Evolutionary conservation across 306 rosid genomes (phyloP).

Genomic region (Psophocarpus tetragonolobus): DNA sequence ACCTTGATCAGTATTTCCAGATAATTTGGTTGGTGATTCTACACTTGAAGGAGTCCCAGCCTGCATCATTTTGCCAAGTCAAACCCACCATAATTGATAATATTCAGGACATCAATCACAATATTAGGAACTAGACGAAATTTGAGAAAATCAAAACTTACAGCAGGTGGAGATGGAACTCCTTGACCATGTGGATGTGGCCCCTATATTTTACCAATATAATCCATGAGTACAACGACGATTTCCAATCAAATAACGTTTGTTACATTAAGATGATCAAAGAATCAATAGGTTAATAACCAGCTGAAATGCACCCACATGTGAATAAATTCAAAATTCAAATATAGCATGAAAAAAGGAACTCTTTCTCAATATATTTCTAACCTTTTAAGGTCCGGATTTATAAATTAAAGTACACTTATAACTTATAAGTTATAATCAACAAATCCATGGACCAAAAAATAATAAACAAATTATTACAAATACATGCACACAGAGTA

Average conservation of each 20-base stretch:
- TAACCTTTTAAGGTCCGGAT: not conserved
- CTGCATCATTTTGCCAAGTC: slow-evolving; percentile 53
- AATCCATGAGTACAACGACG: slow-evolving; percentile 29
- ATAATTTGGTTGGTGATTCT: slow-evolving; percentile 72
- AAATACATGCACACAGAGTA: not conserved
- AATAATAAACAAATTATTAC: slow-evolving; percentile 7
- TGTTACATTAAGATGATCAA: slow-evolving; percentile 15
- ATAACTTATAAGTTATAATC: no score
- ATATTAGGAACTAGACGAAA: not conserved
- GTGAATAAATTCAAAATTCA: not conserved
- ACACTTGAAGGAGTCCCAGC: slow-evolving; percentile 56
- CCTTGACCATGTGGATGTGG: slow-evolving; percentile 71
- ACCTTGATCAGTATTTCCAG: slow-evolving; percentile 78
- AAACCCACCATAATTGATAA: slow-evolving; percentile 20
- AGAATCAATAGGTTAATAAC: slow-evolving; percentile 16
- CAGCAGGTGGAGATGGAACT: slow-evolving; percentile 71
- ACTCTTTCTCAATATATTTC: not conserved
- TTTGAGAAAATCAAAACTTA: slow-evolving; percentile 47
- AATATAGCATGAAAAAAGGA: not conserved
- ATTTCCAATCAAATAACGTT: slow-evolving; percentile 20
- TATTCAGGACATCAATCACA: not conserved
- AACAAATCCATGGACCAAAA: slow-evolving; percentile 16
- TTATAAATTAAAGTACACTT: not conserved
- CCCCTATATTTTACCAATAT: slow-evolving; percentile 50
- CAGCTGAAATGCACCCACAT: not conserved